Evolutionary conservation across 805 yeast genomes (phyloP), one percentile per base, ranked within the genome.

Genomic region (Pichia occidentalis): DNA sequence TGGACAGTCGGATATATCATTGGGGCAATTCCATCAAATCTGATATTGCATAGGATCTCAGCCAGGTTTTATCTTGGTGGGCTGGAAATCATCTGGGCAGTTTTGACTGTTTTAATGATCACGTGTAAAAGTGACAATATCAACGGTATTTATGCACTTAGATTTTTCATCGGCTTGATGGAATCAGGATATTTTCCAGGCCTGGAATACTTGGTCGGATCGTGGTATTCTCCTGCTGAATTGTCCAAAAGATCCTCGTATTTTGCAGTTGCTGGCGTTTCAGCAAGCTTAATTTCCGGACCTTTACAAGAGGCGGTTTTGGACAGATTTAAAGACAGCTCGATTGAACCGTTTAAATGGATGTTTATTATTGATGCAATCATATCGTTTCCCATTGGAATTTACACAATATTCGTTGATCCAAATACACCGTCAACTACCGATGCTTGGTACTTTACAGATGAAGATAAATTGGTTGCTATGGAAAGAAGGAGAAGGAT

Each of bases 151-250:
- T 71, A 75, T 55, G 84, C 72, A 2, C 60, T 75, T 31, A 61
- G 88, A 39, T 80, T 80, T 48, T 63, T 81, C 24, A 63, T 79
- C 43, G 86, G 82, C 33, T 71, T 73, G 1, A 73, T 77, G 51
- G 88, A 84, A 52, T 71, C 83, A 5, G 75, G 79, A 13, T 70
- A 65, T 52, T 65, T 73, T 60, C 80, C 85, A 12, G 78, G 77
- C 14, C 62, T 75, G 39, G 80, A 76, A 46, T 75, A 73, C 47
- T 58, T 76, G 34, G 59, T 67, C 49, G 85, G 82, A 10, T 65
- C 73, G 10, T 75, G 73, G 70, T 73, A 73, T 55, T 67, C 67
- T 48, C 63, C 74, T 35, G 64, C 65, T 39, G 80, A 79, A 56
- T 63, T 75, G 40, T 67, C 71, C 33, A 64, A 81, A 51, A 68